phyloP scores from a whole-genome alignment of 176 grass and related monocot genomes.

The Paspalum vaginatum region DNA sequence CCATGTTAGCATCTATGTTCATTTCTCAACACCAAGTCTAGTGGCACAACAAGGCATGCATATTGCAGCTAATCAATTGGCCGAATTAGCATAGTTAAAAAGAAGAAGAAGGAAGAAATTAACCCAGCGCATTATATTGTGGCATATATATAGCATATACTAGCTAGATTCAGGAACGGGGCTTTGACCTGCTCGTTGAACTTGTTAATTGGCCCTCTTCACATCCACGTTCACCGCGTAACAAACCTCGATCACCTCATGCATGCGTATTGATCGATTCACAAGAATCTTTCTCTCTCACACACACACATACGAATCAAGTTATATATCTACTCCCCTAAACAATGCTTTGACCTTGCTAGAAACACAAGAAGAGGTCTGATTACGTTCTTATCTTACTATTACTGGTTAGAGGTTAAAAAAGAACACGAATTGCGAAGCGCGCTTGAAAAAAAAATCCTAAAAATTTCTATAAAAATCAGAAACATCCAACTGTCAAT shows the following conservation, averaged over 20 bases:
- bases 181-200: background rate
- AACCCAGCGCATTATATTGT: background rate
- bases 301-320: background rate
- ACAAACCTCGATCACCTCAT: background rate
- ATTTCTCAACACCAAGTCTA: background rate
- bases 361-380: background rate
- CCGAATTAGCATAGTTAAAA: background rate
- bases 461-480: no score
- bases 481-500: no score
- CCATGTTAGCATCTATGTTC: no score
- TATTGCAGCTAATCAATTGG: background rate
- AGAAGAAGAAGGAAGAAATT: background rate
- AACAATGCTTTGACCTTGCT: slow-evolving; percentile 42
- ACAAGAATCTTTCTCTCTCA: background rate
- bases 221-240: slow-evolving; percentile 7
- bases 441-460: no score
- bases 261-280: no score
- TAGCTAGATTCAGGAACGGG: background rate
- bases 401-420: no score
- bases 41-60: background rate
- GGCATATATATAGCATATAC: background rate
- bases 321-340: background rate
- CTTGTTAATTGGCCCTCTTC: slow-evolving; percentile 25
- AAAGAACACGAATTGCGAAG: no score
- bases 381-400: background rate